These are phyloP conservation scores for Fusarium sp. DNA, from an alignment of 2,329 filamentous ascomycete species.

Conservation along the genomic window DNA sequence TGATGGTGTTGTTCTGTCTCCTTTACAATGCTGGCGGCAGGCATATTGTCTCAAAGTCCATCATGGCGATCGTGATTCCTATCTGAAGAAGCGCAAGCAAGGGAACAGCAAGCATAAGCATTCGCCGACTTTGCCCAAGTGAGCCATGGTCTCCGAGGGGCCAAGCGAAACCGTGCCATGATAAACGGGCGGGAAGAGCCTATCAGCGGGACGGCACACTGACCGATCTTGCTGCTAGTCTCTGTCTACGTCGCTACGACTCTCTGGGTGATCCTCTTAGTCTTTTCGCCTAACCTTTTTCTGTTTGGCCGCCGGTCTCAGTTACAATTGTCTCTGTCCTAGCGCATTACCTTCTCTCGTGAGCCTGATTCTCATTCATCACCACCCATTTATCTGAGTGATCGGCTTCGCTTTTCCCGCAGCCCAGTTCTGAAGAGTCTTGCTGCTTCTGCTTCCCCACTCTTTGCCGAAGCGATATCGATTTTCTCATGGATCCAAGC, in stretches of 20 bases:
- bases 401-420: conserved; percentile 29
- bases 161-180: conserved; percentile 15
- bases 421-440: conserved; percentile 10
- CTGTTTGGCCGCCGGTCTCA: conserved; percentile 23
- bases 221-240: conserved; percentile 28
- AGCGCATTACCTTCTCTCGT: conserved; percentile 10
- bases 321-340: conserved; percentile 19
- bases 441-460: conserved; percentile 5
- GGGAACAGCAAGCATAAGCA: conserved; percentile 24
- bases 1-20: not conserved
- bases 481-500: not conserved
- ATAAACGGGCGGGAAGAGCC: conserved; percentile 38
- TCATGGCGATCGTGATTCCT: conserved; percentile 15
- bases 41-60: conserved; percentile 5
- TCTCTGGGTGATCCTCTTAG: not conserved
- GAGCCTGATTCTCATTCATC: conserved; percentile 7
- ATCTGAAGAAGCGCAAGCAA: conserved; percentile 6
- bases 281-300: conserved; percentile 26
- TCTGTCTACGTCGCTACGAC: not conserved
- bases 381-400: conserved; percentile 5
- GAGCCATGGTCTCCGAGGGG: conserved; percentile 20
- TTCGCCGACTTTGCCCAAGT: conserved; percentile 21
- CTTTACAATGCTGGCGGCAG: not conserved
- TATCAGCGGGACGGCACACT: conserved; percentile 40
- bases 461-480: conserved; percentile 5